Conservation (phyloP, 75 land plant species). For the Selaginella moellendorffii region DNA sequence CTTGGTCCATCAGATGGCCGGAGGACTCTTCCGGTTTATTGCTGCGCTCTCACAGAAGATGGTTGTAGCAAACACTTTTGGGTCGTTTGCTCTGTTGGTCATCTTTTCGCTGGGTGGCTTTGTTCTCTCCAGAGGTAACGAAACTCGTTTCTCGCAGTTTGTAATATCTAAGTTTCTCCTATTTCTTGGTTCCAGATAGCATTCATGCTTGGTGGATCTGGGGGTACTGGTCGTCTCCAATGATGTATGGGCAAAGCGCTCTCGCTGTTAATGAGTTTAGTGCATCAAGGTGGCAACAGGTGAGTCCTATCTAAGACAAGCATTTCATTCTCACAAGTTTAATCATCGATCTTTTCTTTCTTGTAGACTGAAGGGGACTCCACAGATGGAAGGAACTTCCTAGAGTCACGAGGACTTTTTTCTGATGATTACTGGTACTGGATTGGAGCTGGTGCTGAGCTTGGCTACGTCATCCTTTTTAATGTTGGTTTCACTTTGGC, state of each 20-base stretch:
- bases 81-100: not conserved
- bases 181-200: not conserved
- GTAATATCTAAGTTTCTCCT: too few species aligned
- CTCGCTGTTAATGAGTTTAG: conserved; percentile 39
- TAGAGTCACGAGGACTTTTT: too few species aligned
- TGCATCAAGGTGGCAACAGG: conserved; percentile 31
- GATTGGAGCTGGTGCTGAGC: too few species aligned
- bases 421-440: too few species aligned
- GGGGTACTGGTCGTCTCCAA: conserved; percentile 52
- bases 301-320: conserved; percentile 15
- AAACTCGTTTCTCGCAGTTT: too few species aligned
- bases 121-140: not conserved
- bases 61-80: not conserved
- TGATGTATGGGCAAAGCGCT: conserved; percentile 43
- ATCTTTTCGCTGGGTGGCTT: not conserved
- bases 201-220: conserved; percentile 50
- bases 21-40: not conserved
- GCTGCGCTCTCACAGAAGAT: not conserved
- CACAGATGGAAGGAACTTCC: not conserved
- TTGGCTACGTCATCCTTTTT: too few species aligned
- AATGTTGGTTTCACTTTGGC: too few species aligned
- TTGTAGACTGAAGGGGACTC: not conserved
- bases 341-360: not conserved
- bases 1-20: not conserved
- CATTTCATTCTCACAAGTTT: not conserved